phyloP scores from a whole-genome alignment of 345 rosid species.

The Eucalyptus pumila region DNA sequence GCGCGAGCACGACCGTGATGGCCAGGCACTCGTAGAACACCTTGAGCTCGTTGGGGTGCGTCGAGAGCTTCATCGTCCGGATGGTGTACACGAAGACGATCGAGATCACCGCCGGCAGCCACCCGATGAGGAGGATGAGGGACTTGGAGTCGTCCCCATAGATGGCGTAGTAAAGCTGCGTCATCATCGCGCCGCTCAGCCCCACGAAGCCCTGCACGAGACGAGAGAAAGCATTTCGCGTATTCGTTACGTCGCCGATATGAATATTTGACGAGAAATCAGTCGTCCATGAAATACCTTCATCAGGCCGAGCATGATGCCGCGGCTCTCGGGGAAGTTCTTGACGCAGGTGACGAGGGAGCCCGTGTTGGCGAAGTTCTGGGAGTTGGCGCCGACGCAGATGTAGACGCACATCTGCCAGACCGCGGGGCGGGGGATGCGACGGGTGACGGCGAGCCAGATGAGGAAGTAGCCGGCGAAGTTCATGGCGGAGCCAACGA shows the following conservation, averaged over 20 bases:
- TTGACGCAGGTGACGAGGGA: conserved; percentile 1
- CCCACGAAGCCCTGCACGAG: conserved; percentile 1
- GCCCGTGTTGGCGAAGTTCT: conserved; percentile 2
- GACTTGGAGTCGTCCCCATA: background rate
- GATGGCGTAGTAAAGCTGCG: conserved; percentile 1
- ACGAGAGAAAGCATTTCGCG: background rate
- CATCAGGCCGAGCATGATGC: conserved; percentile 1
- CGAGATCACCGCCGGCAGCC: conserved; percentile 4
- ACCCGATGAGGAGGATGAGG: conserved; percentile 4
- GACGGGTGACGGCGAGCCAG: conserved; percentile 3
- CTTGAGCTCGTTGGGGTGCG: background rate
- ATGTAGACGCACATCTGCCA: conserved; percentile 9
- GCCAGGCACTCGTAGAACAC: background rate
- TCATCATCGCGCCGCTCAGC: conserved; percentile 2
- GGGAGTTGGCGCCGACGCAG: background rate
- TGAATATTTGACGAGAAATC: background rate
- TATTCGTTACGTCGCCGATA: background rate
- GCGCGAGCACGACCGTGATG: background rate
- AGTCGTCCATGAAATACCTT: background rate
- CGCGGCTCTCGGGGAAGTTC: conserved; percentile 4
- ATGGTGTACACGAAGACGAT: background rate
- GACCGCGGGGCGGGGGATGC: background rate
- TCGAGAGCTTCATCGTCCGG: background rate
- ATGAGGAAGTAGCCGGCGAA: conserved; percentile 6
- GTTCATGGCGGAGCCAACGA: conserved; percentile 1